These are phyloP conservation scores for Backusella macrospora DNA, from an alignment of 192 early-diverging fungal species.

Conservation along the genomic window DNA sequence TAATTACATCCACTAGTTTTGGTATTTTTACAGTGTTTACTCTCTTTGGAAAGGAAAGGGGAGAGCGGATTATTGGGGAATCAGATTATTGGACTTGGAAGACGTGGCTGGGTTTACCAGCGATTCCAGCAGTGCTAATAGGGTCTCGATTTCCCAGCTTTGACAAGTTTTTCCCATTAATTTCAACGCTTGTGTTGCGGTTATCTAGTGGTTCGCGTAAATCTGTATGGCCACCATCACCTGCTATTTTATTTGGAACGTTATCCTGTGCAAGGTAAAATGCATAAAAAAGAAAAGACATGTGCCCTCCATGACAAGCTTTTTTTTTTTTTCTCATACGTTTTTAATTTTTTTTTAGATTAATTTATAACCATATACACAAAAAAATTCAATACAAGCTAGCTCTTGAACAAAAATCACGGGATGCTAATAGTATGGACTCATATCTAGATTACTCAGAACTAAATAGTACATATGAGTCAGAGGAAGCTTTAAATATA, in stretches of 20 bases:
- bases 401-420: not conserved
- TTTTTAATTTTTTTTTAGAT: not conserved
- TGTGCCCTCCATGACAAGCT: not conserved
- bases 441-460: not conserved
- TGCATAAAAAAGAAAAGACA: not conserved
- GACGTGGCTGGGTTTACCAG: constrained; percentile 59
- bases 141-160: constrained; percentile 59
- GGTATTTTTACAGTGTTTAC: constrained; percentile 70
- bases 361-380: not conserved
- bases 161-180: constrained; percentile 62
- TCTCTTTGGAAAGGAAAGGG: constrained; percentile 66
- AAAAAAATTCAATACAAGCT: constrained; percentile 6
- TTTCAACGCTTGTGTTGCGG: constrained; percentile 58
- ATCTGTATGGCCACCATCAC: constrained; percentile 55
- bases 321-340: not conserved
- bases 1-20: constrained; percentile 69
- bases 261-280: constrained; percentile 61
- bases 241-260: constrained; percentile 59
- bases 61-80: constrained; percentile 56
- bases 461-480: too few species aligned
- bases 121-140: constrained; percentile 59
- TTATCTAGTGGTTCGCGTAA: constrained; percentile 49
- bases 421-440: not conserved
- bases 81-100: constrained; percentile 63
- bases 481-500: not conserved